A percentile compares a stretch with the other conserved stretches of the same genome.
Evolutionary conservation across 768 basidiomycete species (phyloP).

Genomic region (Wakefieldia striispora): DNA sequence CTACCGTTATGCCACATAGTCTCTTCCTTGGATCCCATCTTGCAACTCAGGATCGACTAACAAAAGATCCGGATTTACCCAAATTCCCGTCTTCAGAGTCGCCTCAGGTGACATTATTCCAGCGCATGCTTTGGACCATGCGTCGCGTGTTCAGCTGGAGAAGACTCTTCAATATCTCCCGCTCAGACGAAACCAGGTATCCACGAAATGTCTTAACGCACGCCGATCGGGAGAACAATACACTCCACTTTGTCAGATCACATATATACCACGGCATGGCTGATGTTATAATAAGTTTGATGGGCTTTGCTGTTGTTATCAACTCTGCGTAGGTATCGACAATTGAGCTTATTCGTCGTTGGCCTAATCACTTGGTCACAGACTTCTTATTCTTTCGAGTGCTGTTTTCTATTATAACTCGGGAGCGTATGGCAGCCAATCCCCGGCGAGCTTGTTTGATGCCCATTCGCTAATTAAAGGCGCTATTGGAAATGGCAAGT

Average conservation of each 20-base stretch:
- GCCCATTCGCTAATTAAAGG: slow-evolving; percentile 73
- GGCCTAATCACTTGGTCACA: slow-evolving; percentile 24
- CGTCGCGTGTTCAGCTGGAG: slow-evolving; percentile 7
- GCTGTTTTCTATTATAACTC: slow-evolving; percentile 73
- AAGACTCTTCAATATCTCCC: slow-evolving; percentile 26
- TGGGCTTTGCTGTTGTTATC: slow-evolving; percentile 85
- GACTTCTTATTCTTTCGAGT: slow-evolving; percentile 78
- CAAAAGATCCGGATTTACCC: slow-evolving; percentile 26
- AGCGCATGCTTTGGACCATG: slow-evolving; percentile 12
- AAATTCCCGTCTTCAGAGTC: slow-evolving; percentile 1
- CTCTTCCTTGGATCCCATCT: slow-evolving; percentile 88
- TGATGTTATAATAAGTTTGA: slow-evolving; percentile 65
- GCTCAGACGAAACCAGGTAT: slow-evolving; percentile 18
- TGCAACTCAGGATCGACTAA: slow-evolving; percentile 76
- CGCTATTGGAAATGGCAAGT: slow-evolving; percentile 64
- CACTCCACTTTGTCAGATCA: slow-evolving; percentile 51
- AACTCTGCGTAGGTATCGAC: slow-evolving; percentile 64
- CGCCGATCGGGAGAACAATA: slow-evolving; percentile 55
- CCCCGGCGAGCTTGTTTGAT: slow-evolving; percentile 77
- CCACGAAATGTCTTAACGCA: slow-evolving; percentile 40
- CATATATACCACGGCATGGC: slow-evolving; percentile 66
- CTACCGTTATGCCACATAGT: slow-evolving; percentile 92
- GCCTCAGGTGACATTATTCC: slow-evolving; percentile 21
- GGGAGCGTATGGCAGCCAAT: slow-evolving; percentile 37
- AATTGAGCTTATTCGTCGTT: not conserved